These are phyloP conservation scores for Arxiozyma heterogenica DNA, from an alignment of 1,139 yeast genomes.

Conservation along the genomic window DNA sequence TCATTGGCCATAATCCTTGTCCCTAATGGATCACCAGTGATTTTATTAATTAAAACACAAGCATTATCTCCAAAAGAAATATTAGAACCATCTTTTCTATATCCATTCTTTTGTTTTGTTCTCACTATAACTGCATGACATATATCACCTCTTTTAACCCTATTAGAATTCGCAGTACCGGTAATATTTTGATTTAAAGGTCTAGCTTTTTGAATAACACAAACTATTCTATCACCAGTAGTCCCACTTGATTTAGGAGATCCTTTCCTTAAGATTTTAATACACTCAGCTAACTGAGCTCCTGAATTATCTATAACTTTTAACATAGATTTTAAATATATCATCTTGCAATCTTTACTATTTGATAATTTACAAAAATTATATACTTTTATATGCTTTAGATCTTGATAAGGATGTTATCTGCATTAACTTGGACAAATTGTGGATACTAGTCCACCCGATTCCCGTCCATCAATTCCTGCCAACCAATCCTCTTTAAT, in stretches of 20 bases:
- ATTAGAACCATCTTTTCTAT: constrained; percentile 77
- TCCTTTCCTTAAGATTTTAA: constrained; percentile 81
- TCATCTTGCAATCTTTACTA: constrained; percentile 40
- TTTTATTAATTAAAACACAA: constrained; percentile 84
- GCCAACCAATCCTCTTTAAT: no score
- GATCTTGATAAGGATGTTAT: neutral
- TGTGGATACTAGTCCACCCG: no score
- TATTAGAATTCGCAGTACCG: constrained; percentile 62
- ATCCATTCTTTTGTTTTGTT: constrained; percentile 71
- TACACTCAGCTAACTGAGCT: constrained; percentile 90
- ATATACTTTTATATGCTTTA: no score
- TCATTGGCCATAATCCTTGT: constrained; percentile 70
- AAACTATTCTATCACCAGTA: constrained; percentile 87
- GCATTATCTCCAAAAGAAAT: constrained; percentile 93
- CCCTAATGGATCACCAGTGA: constrained; percentile 86
- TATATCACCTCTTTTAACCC: constrained; percentile 91
- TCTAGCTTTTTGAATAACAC: constrained; percentile 87
- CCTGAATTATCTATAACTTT: constrained; percentile 94
- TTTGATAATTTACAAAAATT: no score
- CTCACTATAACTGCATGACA: constrained; percentile 94
- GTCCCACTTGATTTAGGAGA: constrained; percentile 75
- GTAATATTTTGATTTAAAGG: constrained; percentile 56
- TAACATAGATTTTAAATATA: constrained; percentile 76
- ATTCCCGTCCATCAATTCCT: neutral
- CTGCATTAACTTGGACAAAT: neutral